These are phyloP conservation scores for Chloris gayana DNA, from an alignment of 176 grass and related monocot species.

Conservation along the genomic window DNA sequence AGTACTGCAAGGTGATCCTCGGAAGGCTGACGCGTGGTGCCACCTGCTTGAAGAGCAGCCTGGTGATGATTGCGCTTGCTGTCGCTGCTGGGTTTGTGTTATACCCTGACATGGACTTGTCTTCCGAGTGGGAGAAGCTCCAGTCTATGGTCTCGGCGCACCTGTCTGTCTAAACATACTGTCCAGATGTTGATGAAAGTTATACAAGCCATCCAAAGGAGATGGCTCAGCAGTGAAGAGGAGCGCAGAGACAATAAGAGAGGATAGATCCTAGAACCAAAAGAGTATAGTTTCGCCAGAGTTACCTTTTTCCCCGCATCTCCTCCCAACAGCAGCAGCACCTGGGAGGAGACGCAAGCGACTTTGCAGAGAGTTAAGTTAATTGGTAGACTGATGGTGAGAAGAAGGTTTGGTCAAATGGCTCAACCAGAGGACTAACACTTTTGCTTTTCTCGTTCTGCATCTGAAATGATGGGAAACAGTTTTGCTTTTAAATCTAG, in stretches of 20 bases:
- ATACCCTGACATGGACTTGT: constrained; percentile 53
- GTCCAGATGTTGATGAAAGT: constrained; percentile 20
- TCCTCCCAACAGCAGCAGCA: constrained; percentile 20
- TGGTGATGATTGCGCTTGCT: constrained; percentile 50
- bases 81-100: constrained; percentile 45
- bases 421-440: constrained; percentile 33
- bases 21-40: constrained; percentile 57
- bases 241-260: constrained; percentile 33
- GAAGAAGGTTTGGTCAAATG: constrained; percentile 49
- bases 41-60: constrained; percentile 67
- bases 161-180: constrained; percentile 56
- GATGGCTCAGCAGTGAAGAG: constrained; percentile 33
- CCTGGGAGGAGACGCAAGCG: constrained; percentile 26
- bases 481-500: constrained; percentile 42
- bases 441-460: constrained; percentile 23
- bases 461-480: constrained; percentile 42
- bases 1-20: constrained; percentile 80
- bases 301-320: constrained; percentile 9
- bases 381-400: constrained; percentile 53
- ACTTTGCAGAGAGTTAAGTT: constrained; percentile 41
- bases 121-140: constrained; percentile 60
- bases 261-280: constrained; percentile 47
- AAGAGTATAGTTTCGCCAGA: constrained; percentile 35
- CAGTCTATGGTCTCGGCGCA: constrained; percentile 43
- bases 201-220: constrained; percentile 42